Evolutionary conservation across 176 grass and related monocot species (phyloP).

Genomic region (Eragrostis nindensis): DNA sequence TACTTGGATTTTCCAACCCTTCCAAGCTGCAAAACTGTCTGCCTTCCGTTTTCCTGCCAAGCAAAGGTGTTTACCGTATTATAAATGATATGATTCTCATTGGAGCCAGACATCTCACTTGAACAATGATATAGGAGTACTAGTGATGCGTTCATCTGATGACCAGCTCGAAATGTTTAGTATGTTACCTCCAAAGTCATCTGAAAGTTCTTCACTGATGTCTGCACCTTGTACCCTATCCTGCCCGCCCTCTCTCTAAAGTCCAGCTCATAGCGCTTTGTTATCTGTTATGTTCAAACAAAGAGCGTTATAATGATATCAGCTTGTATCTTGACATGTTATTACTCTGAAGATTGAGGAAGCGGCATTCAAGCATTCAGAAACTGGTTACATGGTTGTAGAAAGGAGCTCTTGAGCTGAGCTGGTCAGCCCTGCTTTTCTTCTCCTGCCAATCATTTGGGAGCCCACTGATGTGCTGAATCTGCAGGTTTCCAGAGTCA

Average conservation of each 20-base stretch:
- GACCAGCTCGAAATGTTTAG: neutral
- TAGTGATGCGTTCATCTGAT: neutral
- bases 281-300: slow-evolving; percentile 45
- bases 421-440: slow-evolving; percentile 55
- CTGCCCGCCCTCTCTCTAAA: slow-evolving; percentile 90
- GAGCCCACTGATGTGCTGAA: slow-evolving; percentile 78
- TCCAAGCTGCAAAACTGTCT: slow-evolving; percentile 84
- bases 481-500: slow-evolving; percentile 42
- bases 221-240: slow-evolving; percentile 80
- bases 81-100: neutral
- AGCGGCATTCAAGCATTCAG: no score
- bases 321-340: neutral
- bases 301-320: neutral
- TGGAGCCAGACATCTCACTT: neutral
- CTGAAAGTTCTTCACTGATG: slow-evolving; percentile 97
- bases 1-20: slow-evolving; percentile 84
- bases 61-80: neutral
- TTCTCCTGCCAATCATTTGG: slow-evolving; percentile 83
- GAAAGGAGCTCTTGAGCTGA: slow-evolving; percentile 77
- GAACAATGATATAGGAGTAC: neutral
- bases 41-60: slow-evolving; percentile 70
- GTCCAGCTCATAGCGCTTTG: slow-evolving; percentile 84
- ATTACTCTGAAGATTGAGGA: neutral
- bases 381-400: slow-evolving; percentile 72
- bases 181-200: slow-evolving; percentile 70